Conservation (phyloP, 2,329 filamentous ascomycete species). For the Trichoderma citrinoviride region DNA sequence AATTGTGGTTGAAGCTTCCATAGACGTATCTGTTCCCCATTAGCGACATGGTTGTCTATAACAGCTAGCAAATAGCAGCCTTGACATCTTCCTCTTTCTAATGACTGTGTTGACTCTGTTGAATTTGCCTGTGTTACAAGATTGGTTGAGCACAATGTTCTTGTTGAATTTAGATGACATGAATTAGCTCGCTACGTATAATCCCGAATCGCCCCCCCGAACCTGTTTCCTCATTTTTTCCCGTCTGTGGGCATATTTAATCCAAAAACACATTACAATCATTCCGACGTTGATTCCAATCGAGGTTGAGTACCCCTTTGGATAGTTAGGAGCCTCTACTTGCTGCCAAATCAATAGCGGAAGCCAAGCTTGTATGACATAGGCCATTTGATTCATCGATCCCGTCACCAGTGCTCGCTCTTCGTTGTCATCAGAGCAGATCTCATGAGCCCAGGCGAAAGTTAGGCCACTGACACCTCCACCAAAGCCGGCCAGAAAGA, state of each 20-base stretch:
- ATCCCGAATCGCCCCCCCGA: neutral
- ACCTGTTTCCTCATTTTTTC: constrained; percentile 31
- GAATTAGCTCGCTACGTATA: too few relatives aligned
- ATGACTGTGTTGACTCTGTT: neutral
- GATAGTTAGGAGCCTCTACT: constrained; percentile 58
- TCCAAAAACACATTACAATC: constrained; percentile 49
- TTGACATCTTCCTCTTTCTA: neutral
- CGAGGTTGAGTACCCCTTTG: constrained; percentile 59
- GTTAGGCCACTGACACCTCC: constrained; percentile 47
- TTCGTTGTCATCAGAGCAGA: constrained; percentile 54
- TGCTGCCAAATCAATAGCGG: constrained; percentile 66
- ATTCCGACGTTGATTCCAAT: constrained; percentile 48
- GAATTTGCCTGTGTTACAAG: too few relatives aligned
- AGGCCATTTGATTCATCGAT: constrained; percentile 67
- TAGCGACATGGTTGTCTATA: neutral
- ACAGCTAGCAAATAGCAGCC: too few relatives aligned
- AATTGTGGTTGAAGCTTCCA: constrained; percentile 18
- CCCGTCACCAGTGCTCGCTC: constrained; percentile 65
- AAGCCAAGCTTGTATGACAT: constrained; percentile 68
- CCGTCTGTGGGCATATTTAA: constrained; percentile 46
- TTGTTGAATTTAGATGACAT: too few relatives aligned
- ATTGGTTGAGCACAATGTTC: too few relatives aligned
- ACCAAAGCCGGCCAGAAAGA: constrained; percentile 53
- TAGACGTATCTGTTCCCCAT: neutral
- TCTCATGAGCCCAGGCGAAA: constrained; percentile 51